Percentiles rank a stretch among this genome's conserved stretches.
Evolutionary conservation across 164 flowering plant species (phyloP).

Genomic region (Pachysandra terminalis): DNA sequence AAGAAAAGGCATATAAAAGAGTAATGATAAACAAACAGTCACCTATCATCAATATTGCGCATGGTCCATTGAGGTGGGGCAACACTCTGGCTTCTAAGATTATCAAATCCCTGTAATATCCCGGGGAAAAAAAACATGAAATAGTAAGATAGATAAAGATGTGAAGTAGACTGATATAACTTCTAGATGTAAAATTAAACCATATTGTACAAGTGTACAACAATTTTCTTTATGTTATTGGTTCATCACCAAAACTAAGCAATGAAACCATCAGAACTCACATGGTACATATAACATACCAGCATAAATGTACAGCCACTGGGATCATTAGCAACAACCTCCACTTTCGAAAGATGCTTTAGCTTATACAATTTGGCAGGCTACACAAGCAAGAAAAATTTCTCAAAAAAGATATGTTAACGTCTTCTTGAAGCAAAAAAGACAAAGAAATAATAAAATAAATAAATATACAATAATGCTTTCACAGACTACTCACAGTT

Average conservation of each 20-base stretch:
- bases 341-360: slow-evolving; percentile 96
- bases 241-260: background rate
- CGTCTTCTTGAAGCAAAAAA: too few relatives aligned
- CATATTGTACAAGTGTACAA: background rate
- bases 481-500: background rate
- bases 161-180: too few relatives aligned
- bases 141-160: too few relatives aligned
- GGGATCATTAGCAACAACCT: slow-evolving; percentile 85
- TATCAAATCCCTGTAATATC: slow-evolving; percentile 86
- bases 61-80: slow-evolving; percentile 99
- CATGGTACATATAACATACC: slow-evolving; percentile 41
- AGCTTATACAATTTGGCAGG: slow-evolving; percentile 95
- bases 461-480: too few relatives aligned
- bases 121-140: background rate
- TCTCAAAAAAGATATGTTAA: background rate
- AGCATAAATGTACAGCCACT: slow-evolving; percentile 91
- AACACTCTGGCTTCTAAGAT: slow-evolving; percentile 92
- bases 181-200: too few relatives aligned
- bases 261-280: slow-evolving; percentile 1
- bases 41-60: slow-evolving; percentile 99
- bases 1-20: background rate
- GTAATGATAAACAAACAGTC: background rate
- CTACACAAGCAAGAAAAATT: slow-evolving; percentile 33
- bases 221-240: background rate
- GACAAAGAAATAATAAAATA: too few relatives aligned